phyloP scores from a whole-genome alignment of 2,329 filamentous ascomycete genomes.

The Trichocomaceae sp. region DNA sequence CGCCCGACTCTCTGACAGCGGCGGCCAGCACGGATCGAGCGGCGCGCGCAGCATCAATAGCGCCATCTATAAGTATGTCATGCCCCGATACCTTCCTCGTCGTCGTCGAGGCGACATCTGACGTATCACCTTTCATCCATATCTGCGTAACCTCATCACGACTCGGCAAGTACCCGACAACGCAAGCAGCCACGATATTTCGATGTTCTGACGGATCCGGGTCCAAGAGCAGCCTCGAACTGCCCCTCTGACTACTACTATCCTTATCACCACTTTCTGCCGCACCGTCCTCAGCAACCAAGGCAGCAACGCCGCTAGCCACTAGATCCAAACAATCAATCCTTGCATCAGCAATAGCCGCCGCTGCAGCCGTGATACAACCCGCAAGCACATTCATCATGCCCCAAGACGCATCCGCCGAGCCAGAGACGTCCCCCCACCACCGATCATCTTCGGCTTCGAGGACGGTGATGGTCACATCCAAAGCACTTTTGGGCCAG shows the following conservation, averaged over 20 bases:
- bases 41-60: constrained; percentile 56
- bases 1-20: constrained; percentile 53
- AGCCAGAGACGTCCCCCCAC: constrained; percentile 51
- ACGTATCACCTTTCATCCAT: constrained; percentile 76
- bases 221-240: constrained; percentile 58
- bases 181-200: constrained; percentile 72
- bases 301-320: constrained; percentile 78
- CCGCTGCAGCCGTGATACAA: constrained; percentile 88
- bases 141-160: constrained; percentile 90
- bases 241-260: not conserved
- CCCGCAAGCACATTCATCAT: constrained; percentile 86
- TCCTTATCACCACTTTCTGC: constrained; percentile 13
- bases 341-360: constrained; percentile 85
- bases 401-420: constrained; percentile 64
- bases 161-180: constrained; percentile 78
- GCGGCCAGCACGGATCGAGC: constrained; percentile 55
- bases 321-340: constrained; percentile 94
- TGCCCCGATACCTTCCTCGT: constrained; percentile 34
- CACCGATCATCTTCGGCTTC: constrained; percentile 82
- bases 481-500: constrained; percentile 98
- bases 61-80: constrained; percentile 55
- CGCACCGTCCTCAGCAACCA: constrained; percentile 48
- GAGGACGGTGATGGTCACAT: constrained; percentile 85
- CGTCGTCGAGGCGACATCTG: constrained; percentile 22
- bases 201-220: constrained; percentile 75